Evolutionary conservation across 2,329 filamentous ascomycete species (phyloP), one percentile per base, ranked within the genome.

Genomic region (Fusarium vanettenii): DNA sequence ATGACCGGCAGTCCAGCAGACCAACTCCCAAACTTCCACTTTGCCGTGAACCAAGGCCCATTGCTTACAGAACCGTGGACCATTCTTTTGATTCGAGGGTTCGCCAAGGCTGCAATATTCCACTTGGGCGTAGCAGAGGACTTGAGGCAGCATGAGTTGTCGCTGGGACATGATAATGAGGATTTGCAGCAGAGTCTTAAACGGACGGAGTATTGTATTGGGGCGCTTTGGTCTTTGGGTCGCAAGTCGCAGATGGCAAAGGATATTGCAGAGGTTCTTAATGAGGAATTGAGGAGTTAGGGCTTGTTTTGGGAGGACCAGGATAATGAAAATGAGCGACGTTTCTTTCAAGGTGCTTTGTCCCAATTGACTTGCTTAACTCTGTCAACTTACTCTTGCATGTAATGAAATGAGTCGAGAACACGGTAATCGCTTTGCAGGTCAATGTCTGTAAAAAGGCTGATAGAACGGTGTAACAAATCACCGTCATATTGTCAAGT

Each of bases 1-100:
- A 70, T 63, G 25, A 59, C 27, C 1, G 57, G 61, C 0, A 57
- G 59, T 1, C 67, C 64, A 2, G 37, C 39, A 2, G 62, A 55
- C 2, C 69, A 76, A 29, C 79, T 84, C 20, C 76, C 80, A 25
- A 84, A 86, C 16, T 88, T 89, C 56, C 88, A 90, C 72, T 86
- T 86, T 64, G 87, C 88, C 0, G 81, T 89, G 4, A 88, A 85
- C 41, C 84, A 89, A 69, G 87, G 86, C 1, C 86, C 89, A 2
- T 81, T 91, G 6, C 75, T 91, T 35, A 90, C 88, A 0, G 89
- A 91, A 67, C 89, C 89, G 2, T 91, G 89, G 89, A 90, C 89
- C 0, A 85, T 86, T 3, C 85, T 90, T 4, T 74, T 90, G 22
- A 86, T 90, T 60, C 82, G 87, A 6, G 85, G 85, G 0, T 90